Conservation (phyloP, 108 stramenopile genomes). For the Aureococcus anophagefferens region DNA sequence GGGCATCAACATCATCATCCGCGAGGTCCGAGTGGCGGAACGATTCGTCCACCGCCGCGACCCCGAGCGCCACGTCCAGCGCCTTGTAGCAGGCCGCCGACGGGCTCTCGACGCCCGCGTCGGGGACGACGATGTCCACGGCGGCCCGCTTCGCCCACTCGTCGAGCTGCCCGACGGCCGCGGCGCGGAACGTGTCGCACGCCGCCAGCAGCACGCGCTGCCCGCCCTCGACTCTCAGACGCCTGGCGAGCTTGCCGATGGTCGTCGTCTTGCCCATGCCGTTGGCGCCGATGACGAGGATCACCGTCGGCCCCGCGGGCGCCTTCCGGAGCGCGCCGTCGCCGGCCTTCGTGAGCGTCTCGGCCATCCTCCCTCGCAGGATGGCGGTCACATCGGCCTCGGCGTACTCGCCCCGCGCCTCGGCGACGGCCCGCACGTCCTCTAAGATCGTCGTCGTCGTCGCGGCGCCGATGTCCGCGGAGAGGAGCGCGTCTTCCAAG, state of each 20-base stretch:
- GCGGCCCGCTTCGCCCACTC: constrained; percentile 75
- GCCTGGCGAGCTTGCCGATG: constrained; percentile 83
- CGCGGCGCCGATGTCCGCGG: constrained; percentile 24
- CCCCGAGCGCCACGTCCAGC: not conserved
- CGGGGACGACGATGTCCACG: constrained; percentile 69
- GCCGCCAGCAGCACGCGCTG: constrained; percentile 77
- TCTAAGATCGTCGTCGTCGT: constrained; percentile 28
- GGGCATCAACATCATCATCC: constrained; percentile 17
- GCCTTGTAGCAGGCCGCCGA: constrained; percentile 16
- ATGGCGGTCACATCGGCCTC: constrained; percentile 24
- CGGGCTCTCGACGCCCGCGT: constrained; percentile 34
- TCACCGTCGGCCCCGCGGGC: constrained; percentile 19
- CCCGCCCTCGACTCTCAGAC: constrained; percentile 61
- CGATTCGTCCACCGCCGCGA: too few species aligned
- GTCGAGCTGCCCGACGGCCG: constrained; percentile 82
- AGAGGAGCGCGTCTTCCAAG: not conserved
- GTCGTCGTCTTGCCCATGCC: constrained; percentile 89
- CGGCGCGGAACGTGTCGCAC: constrained; percentile 90
- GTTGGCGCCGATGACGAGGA: constrained; percentile 35
- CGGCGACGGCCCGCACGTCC: constrained; percentile 21
- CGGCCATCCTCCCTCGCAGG: constrained; percentile 21
- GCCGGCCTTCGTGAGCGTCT: constrained; percentile 3
- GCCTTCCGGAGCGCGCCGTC: not conserved
- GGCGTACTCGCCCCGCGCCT: constrained; percentile 10
- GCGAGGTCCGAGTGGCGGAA: too few species aligned